phyloP scores from a whole-genome alignment of 208 protist genomes.

The Borovskyia barvae region DNA sequence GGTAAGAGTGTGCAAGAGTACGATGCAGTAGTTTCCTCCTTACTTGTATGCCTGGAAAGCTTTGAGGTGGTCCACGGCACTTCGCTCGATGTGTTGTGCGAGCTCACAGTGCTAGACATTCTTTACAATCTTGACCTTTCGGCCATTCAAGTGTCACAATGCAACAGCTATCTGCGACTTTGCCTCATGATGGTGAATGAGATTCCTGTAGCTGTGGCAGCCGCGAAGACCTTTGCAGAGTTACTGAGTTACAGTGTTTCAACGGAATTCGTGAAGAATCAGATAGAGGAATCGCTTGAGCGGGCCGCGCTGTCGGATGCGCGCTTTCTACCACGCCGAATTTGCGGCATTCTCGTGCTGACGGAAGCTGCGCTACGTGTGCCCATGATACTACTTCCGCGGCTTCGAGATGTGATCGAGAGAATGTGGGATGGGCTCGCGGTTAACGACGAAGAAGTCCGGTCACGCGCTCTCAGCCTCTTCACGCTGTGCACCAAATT shows the following conservation, averaged over 20 bases:
- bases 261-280: constrained; percentile 62
- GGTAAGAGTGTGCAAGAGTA: constrained; percentile 71
- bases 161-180: constrained; percentile 78
- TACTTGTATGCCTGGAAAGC: constrained; percentile 69
- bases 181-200: constrained; percentile 62
- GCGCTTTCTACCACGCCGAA: constrained; percentile 35
- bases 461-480: constrained; percentile 46
- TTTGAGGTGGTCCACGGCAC: constrained; percentile 68
- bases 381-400: constrained; percentile 68
- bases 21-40: constrained; percentile 59
- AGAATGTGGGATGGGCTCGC: constrained; percentile 66
- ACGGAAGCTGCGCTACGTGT: constrained; percentile 60
- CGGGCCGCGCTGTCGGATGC: constrained; percentile 43
- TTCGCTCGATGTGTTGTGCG: constrained; percentile 57
- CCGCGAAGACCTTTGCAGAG: constrained; percentile 61
- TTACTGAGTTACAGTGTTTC: constrained; percentile 62
- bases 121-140: constrained; percentile 73
- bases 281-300: constrained; percentile 64
- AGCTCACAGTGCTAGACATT: constrained; percentile 76
- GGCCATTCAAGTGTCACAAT: constrained; percentile 70
- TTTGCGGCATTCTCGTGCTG: constrained; percentile 75
- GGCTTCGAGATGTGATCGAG: constrained; percentile 65
- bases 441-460: constrained; percentile 48
- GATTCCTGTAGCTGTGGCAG: constrained; percentile 41
- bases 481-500: constrained; percentile 75